phyloP scores from a whole-genome alignment of 108 stramenopile genomes.

The Phaeodactylum tricornutum region DNA sequence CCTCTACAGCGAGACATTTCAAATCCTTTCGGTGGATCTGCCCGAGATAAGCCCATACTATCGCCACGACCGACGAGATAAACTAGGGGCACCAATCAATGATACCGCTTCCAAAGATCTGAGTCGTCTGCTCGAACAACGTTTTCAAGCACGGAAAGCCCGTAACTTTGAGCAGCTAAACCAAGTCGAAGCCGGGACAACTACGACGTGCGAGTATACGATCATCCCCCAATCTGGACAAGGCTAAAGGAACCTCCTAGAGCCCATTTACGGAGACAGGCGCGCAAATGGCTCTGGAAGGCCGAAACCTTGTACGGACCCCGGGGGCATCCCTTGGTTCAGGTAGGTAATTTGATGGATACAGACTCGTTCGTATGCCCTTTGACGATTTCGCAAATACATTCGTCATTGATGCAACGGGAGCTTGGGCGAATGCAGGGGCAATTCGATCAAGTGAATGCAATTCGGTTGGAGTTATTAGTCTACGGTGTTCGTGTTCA shows the following conservation, averaged over 20 bases:
- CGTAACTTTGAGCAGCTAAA: not conserved
- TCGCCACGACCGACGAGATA: conserved; percentile 3
- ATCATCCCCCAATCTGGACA: conserved; percentile 1
- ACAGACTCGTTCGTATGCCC: not conserved
- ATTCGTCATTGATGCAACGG: not conserved
- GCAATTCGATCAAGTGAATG: conserved; percentile 1
- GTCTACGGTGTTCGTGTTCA: not conserved
- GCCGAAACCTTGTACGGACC: not conserved
- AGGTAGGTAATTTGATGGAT: not conserved
- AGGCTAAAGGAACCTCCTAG: not conserved
- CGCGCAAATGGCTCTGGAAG: not conserved
- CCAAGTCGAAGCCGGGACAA: not conserved
- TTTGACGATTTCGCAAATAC: not conserved
- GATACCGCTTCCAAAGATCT: not conserved
- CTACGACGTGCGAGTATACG: not conserved
- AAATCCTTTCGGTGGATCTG: too few relatives aligned
- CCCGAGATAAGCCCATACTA: too few relatives aligned
- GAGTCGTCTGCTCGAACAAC: not conserved
- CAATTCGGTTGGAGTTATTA: not conserved
- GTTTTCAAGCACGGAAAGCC: conserved; percentile 1
- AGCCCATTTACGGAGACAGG: not conserved
- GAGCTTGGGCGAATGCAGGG: not conserved
- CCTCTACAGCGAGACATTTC: too few relatives aligned
- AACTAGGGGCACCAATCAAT: too few relatives aligned
- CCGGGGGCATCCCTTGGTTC: not conserved